Percentiles rank a stretch among this genome's conserved stretches.
These are phyloP conservation scores for Fonsecaea pedrosoi DNA, from an alignment of 2,329 filamentous ascomycete genomes.

Conservation along the genomic window DNA sequence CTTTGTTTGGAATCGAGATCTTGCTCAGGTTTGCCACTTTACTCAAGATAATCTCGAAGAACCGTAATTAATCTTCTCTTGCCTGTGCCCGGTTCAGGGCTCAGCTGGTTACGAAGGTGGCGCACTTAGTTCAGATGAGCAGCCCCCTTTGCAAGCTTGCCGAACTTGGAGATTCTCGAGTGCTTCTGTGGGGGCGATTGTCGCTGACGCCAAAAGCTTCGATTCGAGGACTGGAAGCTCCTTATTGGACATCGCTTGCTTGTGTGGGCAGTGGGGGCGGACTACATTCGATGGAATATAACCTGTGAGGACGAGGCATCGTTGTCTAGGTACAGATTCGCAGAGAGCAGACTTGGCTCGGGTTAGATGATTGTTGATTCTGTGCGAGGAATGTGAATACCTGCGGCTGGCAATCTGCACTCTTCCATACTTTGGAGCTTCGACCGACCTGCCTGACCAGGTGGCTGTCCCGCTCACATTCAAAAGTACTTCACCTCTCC, in stretches of 20 bases:
- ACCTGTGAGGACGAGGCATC: not conserved
- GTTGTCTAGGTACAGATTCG: not conserved
- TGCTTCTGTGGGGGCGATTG: slow-evolving; percentile 2
- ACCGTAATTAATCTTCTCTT: not conserved
- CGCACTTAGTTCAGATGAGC: slow-evolving; percentile 3
- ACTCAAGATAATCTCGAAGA: too few relatives aligned
- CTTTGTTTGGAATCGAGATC: not conserved
- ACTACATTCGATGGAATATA: not conserved
- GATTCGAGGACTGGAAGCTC: not conserved
- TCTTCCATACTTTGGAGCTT: not conserved
- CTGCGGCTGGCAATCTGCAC: not conserved
- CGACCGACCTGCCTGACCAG: not conserved
- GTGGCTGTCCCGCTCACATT: not conserved
- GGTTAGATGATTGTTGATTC: not conserved
- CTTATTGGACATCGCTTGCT: slow-evolving; percentile 7
- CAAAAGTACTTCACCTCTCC: not conserved
- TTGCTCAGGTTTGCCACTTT: not conserved
- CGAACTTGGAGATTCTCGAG: slow-evolving; percentile 10
- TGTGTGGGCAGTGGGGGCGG: not conserved
- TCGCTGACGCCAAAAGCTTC: slow-evolving; percentile 1
- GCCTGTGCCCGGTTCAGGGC: not conserved
- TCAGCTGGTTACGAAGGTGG: slow-evolving; percentile 17
- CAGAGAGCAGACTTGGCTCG: not conserved
- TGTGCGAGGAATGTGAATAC: not conserved
- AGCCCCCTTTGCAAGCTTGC: not conserved